These are phyloP conservation scores for Anethum foeniculum DNA, from an alignment of 140 eudicot species.

Conservation along the genomic window DNA sequence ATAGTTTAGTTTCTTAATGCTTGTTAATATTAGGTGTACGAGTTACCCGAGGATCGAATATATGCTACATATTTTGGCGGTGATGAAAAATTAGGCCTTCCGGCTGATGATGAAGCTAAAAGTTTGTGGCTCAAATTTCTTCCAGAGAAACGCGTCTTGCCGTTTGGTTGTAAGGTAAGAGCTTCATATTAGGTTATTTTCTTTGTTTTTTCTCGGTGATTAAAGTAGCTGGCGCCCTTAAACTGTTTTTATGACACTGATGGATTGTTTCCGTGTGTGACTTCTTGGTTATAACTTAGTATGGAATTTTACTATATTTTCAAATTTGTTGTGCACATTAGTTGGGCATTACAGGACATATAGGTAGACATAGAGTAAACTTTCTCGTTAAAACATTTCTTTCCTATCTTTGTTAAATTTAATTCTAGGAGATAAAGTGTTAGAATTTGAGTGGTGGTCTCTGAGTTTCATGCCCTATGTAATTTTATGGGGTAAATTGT, in stretches of 20 bases:
- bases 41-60: slow-evolving; percentile 66
- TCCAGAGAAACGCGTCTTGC: slow-evolving; percentile 69
- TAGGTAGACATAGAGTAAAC: not conserved
- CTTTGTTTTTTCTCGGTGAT: not conserved
- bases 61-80: slow-evolving; percentile 99
- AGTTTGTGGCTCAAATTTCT: slow-evolving; percentile 76
- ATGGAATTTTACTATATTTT: not conserved
- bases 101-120: slow-evolving; percentile 80
- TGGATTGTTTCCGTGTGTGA: not conserved
- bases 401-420: not conserved
- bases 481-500: not conserved
- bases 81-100: slow-evolving; percentile 83
- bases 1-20: not conserved
- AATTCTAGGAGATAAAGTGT: not conserved
- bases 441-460: not conserved
- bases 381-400: not conserved
- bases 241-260: not conserved
- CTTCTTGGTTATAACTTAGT: not conserved
- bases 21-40: slow-evolving; percentile 51
- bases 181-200: not conserved
- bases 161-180: slow-evolving; percentile 86
- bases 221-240: not conserved
- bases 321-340: not conserved
- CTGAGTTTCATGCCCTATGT: not conserved
- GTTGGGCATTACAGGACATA: not conserved